Base-by-base conservation (phyloP, 2,329 filamentous ascomycete genomes). In the Talaromyces sp. region DNA sequence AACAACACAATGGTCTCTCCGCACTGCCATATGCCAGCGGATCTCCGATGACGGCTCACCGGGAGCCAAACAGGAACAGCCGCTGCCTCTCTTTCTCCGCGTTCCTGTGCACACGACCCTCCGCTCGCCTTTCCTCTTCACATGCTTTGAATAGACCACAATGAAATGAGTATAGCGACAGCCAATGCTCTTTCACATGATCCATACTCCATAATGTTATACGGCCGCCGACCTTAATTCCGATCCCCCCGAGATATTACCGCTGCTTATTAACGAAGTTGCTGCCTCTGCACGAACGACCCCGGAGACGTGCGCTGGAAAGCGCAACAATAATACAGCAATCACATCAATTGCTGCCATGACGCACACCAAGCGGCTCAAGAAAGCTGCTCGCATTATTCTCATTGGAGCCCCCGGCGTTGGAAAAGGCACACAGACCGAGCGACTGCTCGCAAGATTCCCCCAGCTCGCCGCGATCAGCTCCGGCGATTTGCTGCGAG, bases 331-430 rank as follows among this genome's bases (percentile, higher is more conserved):
- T 2, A 12, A 19, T 24, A 46, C 10, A 10, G 10, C 24, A 43
- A 9, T 4, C 35, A 12, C 19, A 46, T 24, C 6, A 24, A 35
- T 35, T 35, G 32, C 32, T 14, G 4, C 32, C 43, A 46, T 46
- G 43, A 46, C 68, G 56, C 64, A 67, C n/a, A 71, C 70, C 29
- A 78, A 74, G 67, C 76, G 85, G 78, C 85, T 95, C 70, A 84
- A 83, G 66, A 87, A 83, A 77, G 93, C 94, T 61, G 94, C 94
- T 58, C 89, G 94, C 64, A 88, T 97, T 65, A 97, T 99, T 72
- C 86, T 99, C 66, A 86, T 99, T 68, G 94, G 94, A 68, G 92
- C 93, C 57, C 94, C 94, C n/a, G 92, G 92, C 61, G 94, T 96
- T 60, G 94, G 94, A 64, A 99, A 99, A 76, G 94, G 93, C 64